Conservation (phyloP, 345 rosid species). For the Pugionium dolabratum region DNA sequence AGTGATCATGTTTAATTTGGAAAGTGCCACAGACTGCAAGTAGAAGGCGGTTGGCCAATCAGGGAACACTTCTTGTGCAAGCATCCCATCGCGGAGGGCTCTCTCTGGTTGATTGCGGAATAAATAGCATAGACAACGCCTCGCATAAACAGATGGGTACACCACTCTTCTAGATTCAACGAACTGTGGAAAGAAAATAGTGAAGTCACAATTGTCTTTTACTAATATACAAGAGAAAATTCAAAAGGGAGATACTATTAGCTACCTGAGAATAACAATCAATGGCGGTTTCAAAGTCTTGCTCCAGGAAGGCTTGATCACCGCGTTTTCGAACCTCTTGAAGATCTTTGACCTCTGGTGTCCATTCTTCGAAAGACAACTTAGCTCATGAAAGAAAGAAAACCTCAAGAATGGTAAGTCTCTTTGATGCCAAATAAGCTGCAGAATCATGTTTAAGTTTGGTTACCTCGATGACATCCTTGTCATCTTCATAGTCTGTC, state of each 20-base stretch:
- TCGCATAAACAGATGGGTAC: conserved; percentile 83
- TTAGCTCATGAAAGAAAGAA: conserved; percentile 11
- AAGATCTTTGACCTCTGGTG: conserved; percentile 77
- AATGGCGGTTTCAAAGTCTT: conserved; percentile 86
- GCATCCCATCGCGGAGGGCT: conserved; percentile 92
- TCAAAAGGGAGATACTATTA: background rate
- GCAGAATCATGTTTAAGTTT: background rate
- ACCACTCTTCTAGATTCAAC: conserved; percentile 60
- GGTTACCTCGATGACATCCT: conserved; percentile 72
- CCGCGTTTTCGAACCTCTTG: conserved; percentile 80
- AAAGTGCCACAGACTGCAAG: conserved; percentile 93
- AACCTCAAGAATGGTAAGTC: conserved; percentile 2
- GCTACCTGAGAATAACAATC: conserved; percentile 85
- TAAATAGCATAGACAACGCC: conserved; percentile 85
- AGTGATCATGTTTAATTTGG: conserved; percentile 78
- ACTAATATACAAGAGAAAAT: conserved; percentile 7
- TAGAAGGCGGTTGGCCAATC: conserved; percentile 95
- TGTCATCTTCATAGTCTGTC: conserved; percentile 81
- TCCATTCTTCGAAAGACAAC: conserved; percentile 95
- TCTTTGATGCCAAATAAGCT: conserved; percentile 12
- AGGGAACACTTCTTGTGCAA: conserved; percentile 67
- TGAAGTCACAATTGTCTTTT: too few relatives aligned
- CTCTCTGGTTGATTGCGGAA: conserved; percentile 69
- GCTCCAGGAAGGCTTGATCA: conserved; percentile 74
- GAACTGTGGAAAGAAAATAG: conserved; percentile 49